These are phyloP conservation scores for Cordyceps javanica DNA, from an alignment of 2,329 filamentous ascomycete species.

Conservation along the genomic window DNA sequence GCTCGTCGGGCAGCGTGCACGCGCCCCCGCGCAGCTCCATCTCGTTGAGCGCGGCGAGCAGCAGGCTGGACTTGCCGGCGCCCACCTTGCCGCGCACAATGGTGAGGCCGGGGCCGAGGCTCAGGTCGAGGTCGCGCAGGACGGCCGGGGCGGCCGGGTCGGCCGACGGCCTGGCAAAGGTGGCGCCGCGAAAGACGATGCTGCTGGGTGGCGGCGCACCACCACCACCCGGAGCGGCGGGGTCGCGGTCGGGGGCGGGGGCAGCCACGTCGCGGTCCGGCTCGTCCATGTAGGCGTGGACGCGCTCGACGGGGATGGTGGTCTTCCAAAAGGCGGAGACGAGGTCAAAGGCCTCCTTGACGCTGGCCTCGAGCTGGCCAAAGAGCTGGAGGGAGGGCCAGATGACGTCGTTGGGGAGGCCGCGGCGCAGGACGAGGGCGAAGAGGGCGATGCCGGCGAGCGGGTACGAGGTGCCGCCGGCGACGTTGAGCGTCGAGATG, in stretches of 20 bases:
- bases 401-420: conserved; percentile 71
- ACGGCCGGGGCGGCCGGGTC: conserved; percentile 46
- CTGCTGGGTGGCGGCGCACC: conserved; percentile 24
- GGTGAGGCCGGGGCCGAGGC: conserved; percentile 44
- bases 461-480: conserved; percentile 70
- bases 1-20: conserved; percentile 40
- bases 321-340: conserved; percentile 76
- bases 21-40: conserved; percentile 58
- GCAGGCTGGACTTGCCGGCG: conserved; percentile 54
- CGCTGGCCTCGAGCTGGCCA: conserved; percentile 62
- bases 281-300: conserved; percentile 82
- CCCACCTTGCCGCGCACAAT: conserved; percentile 55
- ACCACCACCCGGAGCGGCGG: no score
- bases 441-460: conserved; percentile 78
- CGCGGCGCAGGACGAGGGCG: conserved; percentile 61
- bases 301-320: conserved; percentile 72
- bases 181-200: conserved; percentile 55
- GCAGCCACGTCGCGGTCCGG: conserved; percentile 61
- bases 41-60: conserved; percentile 54
- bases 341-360: conserved; percentile 69
- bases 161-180: conserved; percentile 74
- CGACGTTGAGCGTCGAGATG: conserved; percentile 63
- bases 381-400: conserved; percentile 85
- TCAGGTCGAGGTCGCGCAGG: conserved; percentile 39
- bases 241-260: conserved; percentile 23